Evolutionary conservation across 805 yeast species (phyloP).

Genomic region (Vanderwaltozyma polyspora): DNA sequence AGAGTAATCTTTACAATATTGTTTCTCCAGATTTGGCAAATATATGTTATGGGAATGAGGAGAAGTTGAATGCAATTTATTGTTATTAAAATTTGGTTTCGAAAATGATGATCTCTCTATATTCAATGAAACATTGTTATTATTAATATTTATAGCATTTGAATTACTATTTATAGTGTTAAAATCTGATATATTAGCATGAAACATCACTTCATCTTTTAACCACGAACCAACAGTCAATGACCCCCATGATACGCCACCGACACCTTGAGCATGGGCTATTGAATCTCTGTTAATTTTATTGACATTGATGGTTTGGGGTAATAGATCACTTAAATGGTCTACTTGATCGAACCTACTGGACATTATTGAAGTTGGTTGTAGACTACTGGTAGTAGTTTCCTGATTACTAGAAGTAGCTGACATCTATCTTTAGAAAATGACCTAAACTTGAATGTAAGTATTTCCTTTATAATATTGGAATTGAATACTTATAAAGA

Average conservation of each 20-base stretch:
- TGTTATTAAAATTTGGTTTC: constrained; percentile 2
- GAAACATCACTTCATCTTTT: constrained; percentile 79
- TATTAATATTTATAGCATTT: not conserved
- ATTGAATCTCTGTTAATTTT: constrained; percentile 76
- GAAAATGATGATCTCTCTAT: constrained; percentile 8
- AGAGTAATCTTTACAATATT: constrained; percentile 90
- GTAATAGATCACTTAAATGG: not conserved
- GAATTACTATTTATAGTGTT: not conserved
- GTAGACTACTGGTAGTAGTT: too few relatives aligned
- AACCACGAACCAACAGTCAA: constrained; percentile 92
- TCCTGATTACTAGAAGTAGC: too few relatives aligned
- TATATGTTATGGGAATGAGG: constrained; percentile 50
- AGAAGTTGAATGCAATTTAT: constrained; percentile 4
- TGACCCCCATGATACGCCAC: constrained; percentile 96
- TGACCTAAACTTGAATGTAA: too few relatives aligned
- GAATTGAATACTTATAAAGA: too few relatives aligned
- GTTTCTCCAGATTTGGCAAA: constrained; percentile 86
- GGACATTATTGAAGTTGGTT: too few relatives aligned
- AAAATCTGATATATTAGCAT: constrained; percentile 12
- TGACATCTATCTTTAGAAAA: too few relatives aligned
- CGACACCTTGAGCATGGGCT: constrained; percentile 96
- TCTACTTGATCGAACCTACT: not conserved
- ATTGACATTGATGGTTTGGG: constrained; percentile 10
- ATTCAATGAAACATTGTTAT: constrained; percentile 1
- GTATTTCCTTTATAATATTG: too few relatives aligned